Evolutionary conservation across 106 monocot genomes (phyloP).

Genomic region (Iris macrosiphon): DNA sequence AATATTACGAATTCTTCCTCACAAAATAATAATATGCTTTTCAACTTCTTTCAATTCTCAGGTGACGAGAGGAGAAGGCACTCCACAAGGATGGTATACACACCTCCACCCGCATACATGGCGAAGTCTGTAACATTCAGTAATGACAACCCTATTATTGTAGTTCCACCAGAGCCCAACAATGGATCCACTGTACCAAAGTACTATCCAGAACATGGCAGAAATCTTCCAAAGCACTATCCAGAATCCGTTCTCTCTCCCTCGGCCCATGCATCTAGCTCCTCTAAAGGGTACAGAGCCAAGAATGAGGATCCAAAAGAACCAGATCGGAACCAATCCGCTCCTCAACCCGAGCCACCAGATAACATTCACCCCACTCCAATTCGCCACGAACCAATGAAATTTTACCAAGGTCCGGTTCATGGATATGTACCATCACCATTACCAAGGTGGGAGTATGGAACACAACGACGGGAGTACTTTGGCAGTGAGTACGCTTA

Average conservation of each 20-base stretch:
- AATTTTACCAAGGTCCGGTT: slow-evolving; percentile 1
- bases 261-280: neutral
- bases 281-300: neutral
- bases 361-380: neutral
- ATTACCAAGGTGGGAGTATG: slow-evolving; percentile 29
- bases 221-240: neutral
- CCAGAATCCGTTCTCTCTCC: neutral
- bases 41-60: neutral
- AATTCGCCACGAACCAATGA: neutral
- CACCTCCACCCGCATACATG: slow-evolving; percentile 14
- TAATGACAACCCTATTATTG: slow-evolving; percentile 23
- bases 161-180: slow-evolving; percentile 15
- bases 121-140: slow-evolving; percentile 44
- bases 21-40: neutral
- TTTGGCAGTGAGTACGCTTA: slow-evolving; percentile 44
- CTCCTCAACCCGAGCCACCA: neutral
- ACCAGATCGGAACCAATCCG: slow-evolving; percentile 3
- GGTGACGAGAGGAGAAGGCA: slow-evolving; percentile 2
- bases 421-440: slow-evolving; percentile 45
- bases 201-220: neutral
- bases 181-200: too few species aligned
- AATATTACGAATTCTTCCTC: neutral
- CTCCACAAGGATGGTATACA: slow-evolving; percentile 1
- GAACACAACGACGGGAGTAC: slow-evolving; percentile 31
- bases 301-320: neutral